Evolutionary conservation across 352 stramenopile species (phyloP), one percentile per base, ranked within the genome.

Genomic region (Lagenidium sp.): DNA sequence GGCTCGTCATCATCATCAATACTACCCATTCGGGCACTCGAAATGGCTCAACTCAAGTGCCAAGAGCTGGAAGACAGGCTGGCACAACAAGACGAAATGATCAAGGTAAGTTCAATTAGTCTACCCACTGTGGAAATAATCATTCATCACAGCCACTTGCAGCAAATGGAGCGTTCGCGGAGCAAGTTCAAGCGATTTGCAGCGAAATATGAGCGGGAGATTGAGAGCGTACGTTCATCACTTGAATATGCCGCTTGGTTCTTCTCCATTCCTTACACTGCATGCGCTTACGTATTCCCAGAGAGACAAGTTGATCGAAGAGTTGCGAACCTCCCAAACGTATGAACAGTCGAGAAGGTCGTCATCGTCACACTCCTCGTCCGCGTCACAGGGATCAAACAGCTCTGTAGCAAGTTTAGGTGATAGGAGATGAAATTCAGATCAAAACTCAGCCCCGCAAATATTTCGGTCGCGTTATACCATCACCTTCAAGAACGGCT

Each of bases 121-220:
- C 15, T 8, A 32, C 28, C 15, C 28, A 13, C 8, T 32, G 28
- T 13, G 8, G 28, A 15, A 15, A 32, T 34, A 2, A 23, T 31
- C n/a, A 16, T 36, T 37, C 12, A 46, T 22, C 4, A 32, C 22
- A 19, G 35, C 7, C 30, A 51, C 18, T 31, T 55, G 15, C 42
- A 91, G 80, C 72, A 85, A 74, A 41, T 92, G 31, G 80, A 92
- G 57, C 60, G 76, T 22, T 92, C 80, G 16, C 76, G 80, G 16
- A 90, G 74, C 53, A 92, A 92, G 31, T 92, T 92, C 48, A 87
- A 88, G 51, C 67, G 77, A 10, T 92, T 92, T 36, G 80, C 75
- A 1, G 80, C 73, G 4, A 89, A 90, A 44, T 92, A 92, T 26
- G 80, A 92, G 47, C 66, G 66, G 11, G 80, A 92, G 41, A 84